Evolutionary conservation across 2,329 filamentous ascomycete genomes (phyloP), one percentile per base, ranked within the genome.

Genomic region (Cordyceps pruinosa): DNA sequence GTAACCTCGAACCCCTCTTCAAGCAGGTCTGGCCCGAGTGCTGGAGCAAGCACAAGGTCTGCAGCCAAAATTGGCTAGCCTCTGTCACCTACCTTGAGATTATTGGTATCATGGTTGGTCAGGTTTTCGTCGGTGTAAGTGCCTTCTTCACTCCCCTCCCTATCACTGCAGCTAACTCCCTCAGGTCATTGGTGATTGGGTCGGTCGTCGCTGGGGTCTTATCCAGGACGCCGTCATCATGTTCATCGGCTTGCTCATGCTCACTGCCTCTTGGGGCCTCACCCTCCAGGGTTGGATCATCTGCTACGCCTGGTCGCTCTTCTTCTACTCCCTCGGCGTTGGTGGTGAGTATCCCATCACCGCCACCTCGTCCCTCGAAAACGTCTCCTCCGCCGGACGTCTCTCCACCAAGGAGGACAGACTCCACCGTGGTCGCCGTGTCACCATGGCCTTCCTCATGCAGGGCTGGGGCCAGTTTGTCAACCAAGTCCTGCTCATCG

Each of bases 281-380:
- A 90, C 83, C 35, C 80, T 95, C 51, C 86, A 97, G 68, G 92
- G 92, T 65, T 97, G 93, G 93, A 89, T 97, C 58, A 96, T 97
- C 68, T 96, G 91, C 80, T 97, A 97, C 71, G 89, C 88, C 60
- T 96, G 89, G 88, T 90, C 90, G 39, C 82, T 97, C 37, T 96
- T 97, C 79, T 89, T 97, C 77, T 77, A 77, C 68, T 68, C 68
- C 57, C 75, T 84, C 51, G 83, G 82, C 62, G 83, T 86, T 56
- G 90, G 90, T 65, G 91, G 91, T 64, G 92, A 96, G 75, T 97
- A 97, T 69, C 93, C 93, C 61, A 97, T 97, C 81, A 97, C 93
- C 34, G 93, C 93, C 19, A 97, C 93, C 13, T 91, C 90, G 9
- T 92, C 91, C 59, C 96, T 97, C 85, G 91, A 96, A 72, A 90